These are phyloP conservation scores for Saturnispora hagleri DNA, from an alignment of 805 yeast genomes.

Conservation along the genomic window DNA sequence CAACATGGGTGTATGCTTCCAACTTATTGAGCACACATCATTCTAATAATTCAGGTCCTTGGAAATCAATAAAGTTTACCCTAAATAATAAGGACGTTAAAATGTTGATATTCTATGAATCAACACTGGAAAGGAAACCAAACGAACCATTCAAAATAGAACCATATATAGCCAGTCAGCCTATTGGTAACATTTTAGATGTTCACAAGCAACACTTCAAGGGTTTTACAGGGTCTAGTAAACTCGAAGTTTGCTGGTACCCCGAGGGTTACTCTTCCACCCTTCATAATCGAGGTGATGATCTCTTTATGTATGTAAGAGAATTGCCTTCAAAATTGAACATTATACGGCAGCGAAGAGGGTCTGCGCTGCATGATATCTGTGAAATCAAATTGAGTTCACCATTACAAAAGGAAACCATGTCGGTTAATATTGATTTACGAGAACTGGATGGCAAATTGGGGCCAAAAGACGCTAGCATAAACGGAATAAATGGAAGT, in stretches of 20 bases:
- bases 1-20: not conserved
- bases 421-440: conserved; percentile 34
- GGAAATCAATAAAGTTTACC: conserved; percentile 9
- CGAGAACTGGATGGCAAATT: conserved; percentile 32
- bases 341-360: conserved; percentile 24
- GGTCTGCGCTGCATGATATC: conserved; percentile 21
- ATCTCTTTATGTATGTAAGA: conserved; percentile 42
- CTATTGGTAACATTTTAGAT: not conserved
- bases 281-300: conserved; percentile 38
- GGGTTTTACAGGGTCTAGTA: conserved; percentile 11
- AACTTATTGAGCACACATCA: conserved; percentile 1
- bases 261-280: conserved; percentile 45
- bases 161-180: not conserved
- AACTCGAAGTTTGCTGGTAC: conserved; percentile 25
- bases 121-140: conserved; percentile 1
- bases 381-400: conserved; percentile 37
- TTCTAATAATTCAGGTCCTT: conserved; percentile 7
- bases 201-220: not conserved
- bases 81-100: conserved; percentile 23
- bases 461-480: not conserved
- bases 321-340: conserved; percentile 39
- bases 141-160: not conserved
- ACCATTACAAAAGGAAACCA: conserved; percentile 29
- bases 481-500: not conserved
- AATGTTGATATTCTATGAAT: conserved; percentile 26